Conservation (phyloP, 768 basidiomycete species). For the Chalciporus piperatus region DNA sequence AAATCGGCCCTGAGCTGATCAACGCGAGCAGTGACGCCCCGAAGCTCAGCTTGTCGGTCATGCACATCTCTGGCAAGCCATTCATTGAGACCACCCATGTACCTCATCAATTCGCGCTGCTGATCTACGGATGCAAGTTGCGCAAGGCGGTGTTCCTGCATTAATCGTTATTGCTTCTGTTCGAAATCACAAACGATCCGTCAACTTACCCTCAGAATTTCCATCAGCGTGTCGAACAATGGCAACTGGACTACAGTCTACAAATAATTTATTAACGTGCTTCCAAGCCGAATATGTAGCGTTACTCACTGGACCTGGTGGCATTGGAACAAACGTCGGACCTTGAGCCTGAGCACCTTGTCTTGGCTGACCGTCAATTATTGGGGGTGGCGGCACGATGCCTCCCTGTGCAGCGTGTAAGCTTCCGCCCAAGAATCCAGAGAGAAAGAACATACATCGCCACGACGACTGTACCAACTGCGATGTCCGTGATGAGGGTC, state of each 20-base stretch:
- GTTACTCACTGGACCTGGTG: conserved; percentile 50
- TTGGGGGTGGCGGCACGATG: conserved; percentile 25
- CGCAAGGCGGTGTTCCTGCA: conserved; percentile 71
- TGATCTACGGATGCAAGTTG: conserved; percentile 76
- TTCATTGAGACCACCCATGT: conserved; percentile 71
- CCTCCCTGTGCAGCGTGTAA: conserved; percentile 14
- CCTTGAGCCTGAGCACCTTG: conserved; percentile 24
- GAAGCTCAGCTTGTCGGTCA: conserved; percentile 74
- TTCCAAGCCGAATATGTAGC: background rate
- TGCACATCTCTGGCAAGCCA: conserved; percentile 80
- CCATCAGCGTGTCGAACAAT: conserved; percentile 68
- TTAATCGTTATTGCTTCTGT: conserved; percentile 7
- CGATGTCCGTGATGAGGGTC: conserved; percentile 13
- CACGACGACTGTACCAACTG: conserved; percentile 25
- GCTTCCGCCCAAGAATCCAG: background rate
- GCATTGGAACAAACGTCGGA: conserved; percentile 44
- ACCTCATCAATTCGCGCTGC: conserved; percentile 76
- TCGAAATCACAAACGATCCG: background rate
- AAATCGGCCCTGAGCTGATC: conserved; percentile 44
- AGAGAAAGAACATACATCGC: conserved; percentile 15
- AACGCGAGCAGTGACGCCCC: conserved; percentile 61
- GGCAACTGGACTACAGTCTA: conserved; percentile 64
- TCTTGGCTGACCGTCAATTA: conserved; percentile 14
- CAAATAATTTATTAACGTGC: conserved; percentile 4
- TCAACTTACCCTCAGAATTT: conserved; percentile 56